Conservation (phyloP, 2,329 filamentous ascomycete genomes). For the Phialophora macrospora region DNA sequence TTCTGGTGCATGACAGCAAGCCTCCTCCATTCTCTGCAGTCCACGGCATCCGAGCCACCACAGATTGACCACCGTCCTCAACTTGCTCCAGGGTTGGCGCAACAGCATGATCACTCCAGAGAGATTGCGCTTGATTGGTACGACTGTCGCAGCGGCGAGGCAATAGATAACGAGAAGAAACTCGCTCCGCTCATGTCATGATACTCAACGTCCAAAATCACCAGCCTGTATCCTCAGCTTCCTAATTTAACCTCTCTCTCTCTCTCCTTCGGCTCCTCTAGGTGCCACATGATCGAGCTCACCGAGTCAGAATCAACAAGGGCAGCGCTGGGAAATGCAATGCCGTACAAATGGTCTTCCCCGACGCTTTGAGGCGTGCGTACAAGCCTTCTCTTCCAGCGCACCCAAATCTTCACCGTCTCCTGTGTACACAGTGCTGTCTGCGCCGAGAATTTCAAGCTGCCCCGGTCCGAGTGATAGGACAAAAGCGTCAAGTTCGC, state of each 20-base stretch:
- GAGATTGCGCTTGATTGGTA: neutral
- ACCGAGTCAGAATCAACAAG: neutral
- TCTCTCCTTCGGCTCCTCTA: neutral
- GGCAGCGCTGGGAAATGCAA: too few relatives aligned
- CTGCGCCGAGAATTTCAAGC: neutral
- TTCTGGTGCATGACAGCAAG: neutral
- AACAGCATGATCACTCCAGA: neutral
- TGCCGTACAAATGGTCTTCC: too few relatives aligned
- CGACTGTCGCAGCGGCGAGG: neutral
- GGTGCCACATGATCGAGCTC: neutral
- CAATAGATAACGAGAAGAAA: neutral
- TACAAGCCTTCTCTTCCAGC: too few relatives aligned
- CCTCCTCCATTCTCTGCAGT: neutral
- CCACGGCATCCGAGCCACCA: neutral
- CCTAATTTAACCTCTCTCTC: neutral
- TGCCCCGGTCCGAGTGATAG: neutral
- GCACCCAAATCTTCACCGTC: too few relatives aligned
- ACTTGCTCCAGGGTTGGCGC: neutral
- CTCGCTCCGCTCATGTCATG: neutral
- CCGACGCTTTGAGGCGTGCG: too few relatives aligned
- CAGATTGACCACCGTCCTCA: neutral
- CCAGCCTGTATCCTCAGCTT: neutral
- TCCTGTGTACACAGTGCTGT: neutral
- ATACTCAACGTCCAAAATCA: neutral
- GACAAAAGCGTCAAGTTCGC: neutral